Evolutionary conservation across 305 asterid genomes (phyloP), one percentile per base, ranked within the genome.

Genomic region (Striga hermonthica): DNA sequence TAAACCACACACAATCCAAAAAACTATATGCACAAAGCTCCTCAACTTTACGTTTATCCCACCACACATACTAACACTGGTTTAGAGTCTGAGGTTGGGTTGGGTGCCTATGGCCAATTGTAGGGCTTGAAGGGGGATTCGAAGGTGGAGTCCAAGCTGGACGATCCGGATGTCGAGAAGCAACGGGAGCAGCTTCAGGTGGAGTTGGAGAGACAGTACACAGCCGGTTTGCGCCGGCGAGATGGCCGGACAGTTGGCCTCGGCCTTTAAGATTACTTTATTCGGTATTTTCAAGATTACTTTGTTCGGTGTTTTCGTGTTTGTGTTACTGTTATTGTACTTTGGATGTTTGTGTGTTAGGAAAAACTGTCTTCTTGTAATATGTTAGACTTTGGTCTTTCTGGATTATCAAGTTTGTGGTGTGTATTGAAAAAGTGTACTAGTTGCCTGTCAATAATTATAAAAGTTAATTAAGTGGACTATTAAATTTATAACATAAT

Each of bases 81-180:
- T 86, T 85, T 83, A 84, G 99, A 93, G 95, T 88, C 96, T 93
- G 97, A 93, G 95, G 89, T 81, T 93, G 96, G 87, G 56, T 83
- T 87, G 98, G 31, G 97, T 89, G 57, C 84, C 79, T 80, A 77
- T 86, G 87, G 95, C 95, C 90, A 81, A 83, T 83, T 93, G 99
- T 86, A 93, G 99, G 99, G 99, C 64, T 95, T 94, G 87, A 94
- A 90, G 80, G 93, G 93, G 72, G 89, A 88, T 0, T 36, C 80
- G 15, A 81, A 74, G 44, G 84, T 72, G 78, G 96, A 88, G 70
- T 71, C 41, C 70, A 83, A 87, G 75, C 65, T 80, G 52, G 89
- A 82, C 79, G 72, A 76, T 71, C 86, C 76, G 59, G 85, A 83
- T 40, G 79, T 76, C 62, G 96, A 94, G 82, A 90, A 84, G 84